Evolutionary conservation across 1,139 yeast genomes (phyloP), one percentile per base, ranked within the genome.

Genomic region (Hyphopichia khmerensis): DNA sequence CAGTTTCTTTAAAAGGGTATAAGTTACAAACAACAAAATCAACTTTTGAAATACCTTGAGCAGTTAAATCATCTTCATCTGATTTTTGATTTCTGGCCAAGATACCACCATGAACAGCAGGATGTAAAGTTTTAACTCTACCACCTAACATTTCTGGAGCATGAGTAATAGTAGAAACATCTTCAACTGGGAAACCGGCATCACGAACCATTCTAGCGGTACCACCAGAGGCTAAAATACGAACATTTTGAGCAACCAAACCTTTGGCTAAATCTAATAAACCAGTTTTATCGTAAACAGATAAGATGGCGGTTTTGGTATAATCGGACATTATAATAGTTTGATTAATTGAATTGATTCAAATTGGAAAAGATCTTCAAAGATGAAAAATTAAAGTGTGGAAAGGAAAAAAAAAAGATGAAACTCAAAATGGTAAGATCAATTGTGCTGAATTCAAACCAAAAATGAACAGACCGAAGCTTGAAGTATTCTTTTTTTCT

Each of bases 91-190:
- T 81, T 73, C 98, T 83, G 43, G 99, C 98, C 55, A 93, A 79
- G 57, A 93, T 93, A 75, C 98, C 99, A 55, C 96, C 99, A 65
- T 93, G 99, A 47, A 93, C 96, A 37, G 98, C 98, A 35, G 99
- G 99, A 66, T 93, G 99, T 59, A 93, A 78, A 46, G 99, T 93
- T 77, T 93, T 93, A 57, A 93, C 99, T 72, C 99, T 82, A 49
- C 99, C 99, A 46, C 97, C 96, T 55, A 93, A 79, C 96, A 93
- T 93, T 70, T 93, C 99, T 42, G 99, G 99, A 31, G 98, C 98
- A 62, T 90, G 96, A 40, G 99, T 93, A 63, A 93, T 89, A 47
- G 95, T 69, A 40, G 95, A 84, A 43, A 93, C 97, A 62, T 93
- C 99, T 53, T 90, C 96, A 24, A 93, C 98, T 40, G 96, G 95